phyloP scores from a whole-genome alignment of 768 basidiomycete species.

The Megacollybia marginata region DNA sequence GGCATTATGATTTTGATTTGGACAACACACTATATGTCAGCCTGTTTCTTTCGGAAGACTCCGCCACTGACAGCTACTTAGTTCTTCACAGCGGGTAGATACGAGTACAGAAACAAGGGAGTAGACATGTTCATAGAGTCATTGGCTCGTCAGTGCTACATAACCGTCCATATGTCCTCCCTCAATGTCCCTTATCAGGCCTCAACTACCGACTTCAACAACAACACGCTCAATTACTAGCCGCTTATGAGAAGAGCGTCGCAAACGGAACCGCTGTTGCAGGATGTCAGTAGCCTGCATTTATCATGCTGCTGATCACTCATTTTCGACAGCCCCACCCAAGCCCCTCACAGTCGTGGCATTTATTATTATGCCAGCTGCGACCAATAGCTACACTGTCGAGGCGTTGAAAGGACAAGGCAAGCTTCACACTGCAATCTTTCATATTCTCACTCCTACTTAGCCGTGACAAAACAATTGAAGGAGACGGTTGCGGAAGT shows the following conservation, averaged over 20 bases:
- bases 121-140: slow-evolving; percentile 99
- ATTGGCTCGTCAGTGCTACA: slow-evolving; percentile 65
- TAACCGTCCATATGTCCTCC: neutral
- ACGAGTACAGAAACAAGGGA: slow-evolving; percentile 99
- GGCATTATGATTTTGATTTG: slow-evolving; percentile 93
- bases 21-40: slow-evolving; percentile 80
- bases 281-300: too few relatives aligned
- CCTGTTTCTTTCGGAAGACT: neutral
- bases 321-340: slow-evolving; percentile 42
- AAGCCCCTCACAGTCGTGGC: slow-evolving; percentile 75
- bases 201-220: slow-evolving; percentile 48
- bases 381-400: slow-evolving; percentile 94
- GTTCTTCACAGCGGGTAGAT: slow-evolving; percentile 99
- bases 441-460: slow-evolving; percentile 25
- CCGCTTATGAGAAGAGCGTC: neutral
- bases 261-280: neutral
- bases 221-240: neutral
- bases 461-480: slow-evolving; percentile 95
- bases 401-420: slow-evolving; percentile 77
- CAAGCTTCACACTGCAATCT: neutral
- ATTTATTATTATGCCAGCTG: slow-evolving; percentile 98
- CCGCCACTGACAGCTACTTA: slow-evolving; percentile 21
- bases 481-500: slow-evolving; percentile 95
- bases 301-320: too few relatives aligned
- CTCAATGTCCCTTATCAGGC: slow-evolving; percentile 18